Base-by-base conservation (phyloP, 2,329 filamentous ascomycete genomes). In the Diaporthe amygdali region DNA sequence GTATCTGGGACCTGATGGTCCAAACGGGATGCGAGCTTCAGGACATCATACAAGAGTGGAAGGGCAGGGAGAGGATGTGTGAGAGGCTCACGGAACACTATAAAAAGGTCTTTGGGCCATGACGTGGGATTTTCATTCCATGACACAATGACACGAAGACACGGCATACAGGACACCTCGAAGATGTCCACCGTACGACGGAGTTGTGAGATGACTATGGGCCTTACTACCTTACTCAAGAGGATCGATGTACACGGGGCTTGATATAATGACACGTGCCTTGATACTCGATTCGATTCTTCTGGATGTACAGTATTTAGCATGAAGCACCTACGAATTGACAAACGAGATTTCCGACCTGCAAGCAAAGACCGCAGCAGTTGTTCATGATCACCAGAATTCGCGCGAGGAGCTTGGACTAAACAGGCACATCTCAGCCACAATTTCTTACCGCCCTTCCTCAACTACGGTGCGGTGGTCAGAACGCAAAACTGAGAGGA, bases 61-160 rank as follows among this genome's bases (percentile, higher is more conserved):
- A 72, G 64, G 56, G n/a, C 1, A 46, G 71, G 25, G 32, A 55
- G 15, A 72, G 59, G 69, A 74, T 79, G 73, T 74, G 78, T 66
- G 67, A 76, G 51, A 83, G 84, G 66, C 81, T 84, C 9, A 82
- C 83, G 17, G 54, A 72, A 52, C 77, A 75, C 44, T 76, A 84
- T 81, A 4, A 86, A 77, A 72, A 87, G 86, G 78, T 87, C 84
- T 47, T 73, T 39, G 71, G 55, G 15, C 63, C 54, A 22, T 37
- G 27, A 44, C 27, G 27, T n/a, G 52, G 39, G 22, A 20, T 12
- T 22, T 32, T 9, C 20, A 5, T 54, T 32, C n/a, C 9, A 8
- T 17, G 17, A 17, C 46, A 17, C 20, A 46, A 39, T 14, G 39
- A 10, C 32, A 20, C 61, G 30, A 22, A 46, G 22, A 67, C n/a